Evolutionary conservation across 495 filamentous ascomycete species (phyloP), one percentile per base, ranked within the genome.

Genomic region (Pyronema domesticum): DNA sequence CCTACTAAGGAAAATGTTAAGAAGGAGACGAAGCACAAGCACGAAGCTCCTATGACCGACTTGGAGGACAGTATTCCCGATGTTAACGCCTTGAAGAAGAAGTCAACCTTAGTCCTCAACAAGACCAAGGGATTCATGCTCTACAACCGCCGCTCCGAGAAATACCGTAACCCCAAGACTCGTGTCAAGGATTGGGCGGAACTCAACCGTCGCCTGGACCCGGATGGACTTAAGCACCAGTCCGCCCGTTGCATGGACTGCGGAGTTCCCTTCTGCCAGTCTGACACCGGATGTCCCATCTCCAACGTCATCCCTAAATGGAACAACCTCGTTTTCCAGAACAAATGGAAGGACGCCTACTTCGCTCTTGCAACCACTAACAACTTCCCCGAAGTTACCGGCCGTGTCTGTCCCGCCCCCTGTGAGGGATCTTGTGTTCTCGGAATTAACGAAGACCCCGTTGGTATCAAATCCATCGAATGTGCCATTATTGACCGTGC

Each of bases 261-360:
- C 60, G 91, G 91, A 80, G 89, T 99, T 64, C 91, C 91, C 3
- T 99, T 99, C 76, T 99, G 91, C 64, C 91, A 99, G 68, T 95
- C 88, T 7, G 91, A 99, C 59, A 86, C 85, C 56, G 91, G 91
- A 49, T 99, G 91, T 68, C 91, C 91, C 0, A 95, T 99, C 70
- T 93, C 86, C 63, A 99, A 99, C 72, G 95, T 99, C 69, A 99
- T 99, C 66, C 91, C 91, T 44, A 99, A 99, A 66, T 99, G 88
- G 88, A 96, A 95, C 55, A 93, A 96, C 54, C 65, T 96, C 14
- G 81, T 95, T 0, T 95, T 95, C 73, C 78, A 83, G 64, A 84
- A 85, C 63, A 85, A 95, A 63, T 99, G 91, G 91, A 80, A 80
- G 61, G 91, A 96, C 70, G 91, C 91, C 15, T 80, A 96, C 14